Evolutionary conservation across 176 grass and related monocot species (phyloP).

Genomic region (Ensete ventricosum): DNA sequence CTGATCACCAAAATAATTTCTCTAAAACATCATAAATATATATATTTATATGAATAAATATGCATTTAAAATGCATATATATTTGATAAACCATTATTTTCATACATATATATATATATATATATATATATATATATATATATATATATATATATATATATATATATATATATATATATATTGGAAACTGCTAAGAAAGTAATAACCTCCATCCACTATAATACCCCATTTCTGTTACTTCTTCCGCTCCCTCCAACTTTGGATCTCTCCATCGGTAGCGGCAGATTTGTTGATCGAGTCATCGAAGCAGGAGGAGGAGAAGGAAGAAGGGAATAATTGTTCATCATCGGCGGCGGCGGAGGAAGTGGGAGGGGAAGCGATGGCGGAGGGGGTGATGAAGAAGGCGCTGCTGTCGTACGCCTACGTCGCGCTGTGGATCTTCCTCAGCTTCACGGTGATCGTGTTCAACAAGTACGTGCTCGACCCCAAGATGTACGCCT

Average conservation of each 20-base stretch:
- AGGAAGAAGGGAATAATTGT: neutral
- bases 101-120: too few species aligned
- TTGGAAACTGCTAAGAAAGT: too few species aligned
- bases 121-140: too few species aligned
- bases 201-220: too few species aligned
- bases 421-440: conserved; percentile 94
- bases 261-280: too few species aligned
- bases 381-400: conserved; percentile 63
- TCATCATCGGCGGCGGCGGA: neutral
- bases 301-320: neutral
- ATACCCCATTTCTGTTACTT: neutral
- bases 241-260: neutral
- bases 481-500: conserved; percentile 96
- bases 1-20: too few species aligned
- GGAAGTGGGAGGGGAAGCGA: conserved; percentile 2
- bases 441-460: conserved; percentile 89
- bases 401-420: conserved; percentile 86
- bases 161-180: too few species aligned
- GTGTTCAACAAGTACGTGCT: conserved; percentile 99
- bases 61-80: too few species aligned
- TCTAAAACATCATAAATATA: too few species aligned
- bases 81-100: too few species aligned
- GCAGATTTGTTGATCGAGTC: neutral
- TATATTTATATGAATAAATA: too few species aligned
- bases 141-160: too few species aligned